A percentile compares a stretch with the other conserved stretches of the same genome.
Evolutionary conservation across 805 yeast genomes (phyloP).

Genomic region (Lachancea fermentati): DNA sequence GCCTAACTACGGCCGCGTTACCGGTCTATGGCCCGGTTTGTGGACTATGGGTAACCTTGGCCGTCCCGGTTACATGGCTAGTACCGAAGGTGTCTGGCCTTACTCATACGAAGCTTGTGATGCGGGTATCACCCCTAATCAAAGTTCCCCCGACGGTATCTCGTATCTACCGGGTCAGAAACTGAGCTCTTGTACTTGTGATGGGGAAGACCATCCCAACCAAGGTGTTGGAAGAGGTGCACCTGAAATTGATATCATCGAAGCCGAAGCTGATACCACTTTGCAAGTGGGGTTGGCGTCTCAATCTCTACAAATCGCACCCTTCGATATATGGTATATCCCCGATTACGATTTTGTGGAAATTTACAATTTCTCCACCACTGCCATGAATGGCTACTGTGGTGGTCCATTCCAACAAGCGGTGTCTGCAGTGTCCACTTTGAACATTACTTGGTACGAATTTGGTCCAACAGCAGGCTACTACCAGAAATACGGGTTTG

Average conservation of each 20-base stretch:
- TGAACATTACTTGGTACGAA: conserved; percentile 82
- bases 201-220: conserved; percentile 82
- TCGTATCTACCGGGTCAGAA: conserved; percentile 83
- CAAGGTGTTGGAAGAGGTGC: conserved; percentile 88
- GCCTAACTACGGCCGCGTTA: conserved; percentile 71
- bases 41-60: conserved; percentile 95
- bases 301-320: conserved; percentile 90
- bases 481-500: conserved; percentile 74
- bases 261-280: conserved; percentile 66
- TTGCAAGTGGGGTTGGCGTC: conserved; percentile 68
- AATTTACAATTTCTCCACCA: conserved; percentile 59
- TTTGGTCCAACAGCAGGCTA: conserved; percentile 43
- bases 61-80: conserved; percentile 82
- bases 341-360: conserved; percentile 83
- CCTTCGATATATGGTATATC: conserved; percentile 88
- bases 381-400: conserved; percentile 78
- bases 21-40: conserved; percentile 94
- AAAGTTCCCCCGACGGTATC: conserved; percentile 84
- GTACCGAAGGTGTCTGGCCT: conserved; percentile 95
- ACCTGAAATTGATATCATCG: conserved; percentile 89
- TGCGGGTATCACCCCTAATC: conserved; percentile 92
- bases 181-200: conserved; percentile 71
- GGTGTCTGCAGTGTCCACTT: conserved; percentile 71
- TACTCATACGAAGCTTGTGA: conserved; percentile 83
- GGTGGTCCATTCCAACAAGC: conserved; percentile 97